Evolutionary conservation across 2,329 filamentous ascomycete genomes (phyloP), one percentile per base, ranked within the genome.

Genomic region (Ophiosphaerella herpotricha): DNA sequence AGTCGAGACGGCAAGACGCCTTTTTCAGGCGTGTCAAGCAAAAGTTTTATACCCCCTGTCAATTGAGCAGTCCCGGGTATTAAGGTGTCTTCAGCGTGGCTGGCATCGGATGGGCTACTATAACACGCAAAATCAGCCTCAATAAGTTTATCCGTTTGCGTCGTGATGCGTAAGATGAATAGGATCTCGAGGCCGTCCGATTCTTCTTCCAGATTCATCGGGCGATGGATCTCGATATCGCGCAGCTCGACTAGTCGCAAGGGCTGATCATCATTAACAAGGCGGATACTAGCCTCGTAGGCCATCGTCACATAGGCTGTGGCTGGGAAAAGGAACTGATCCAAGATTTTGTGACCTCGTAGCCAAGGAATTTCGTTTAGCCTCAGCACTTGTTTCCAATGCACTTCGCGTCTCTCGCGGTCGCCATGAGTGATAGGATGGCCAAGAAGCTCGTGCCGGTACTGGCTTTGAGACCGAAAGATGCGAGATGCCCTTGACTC

Each of bases 251-350:
- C 13, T 5, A 21, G 18, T 21, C 18, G 18, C 18, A 21, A 21
- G 18, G 18, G 18, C 18, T 21, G 18, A 21, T 21, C 18, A 4
- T 7, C 2, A 7, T 16, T 35, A 29, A 29, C 26, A 12, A 41
- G 13, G 18, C 7, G 12, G 4, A 33, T 40, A 4, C 24, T 24
- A 18, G 64, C 63, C 37, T 68, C 63, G 2, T 64, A n/a, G 1
- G 71, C 74, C 61, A 78, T 76, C 4, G 68, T 61, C 0, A 80
- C 49, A 47, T 77, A 80, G 0, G 70, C 78, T 1, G 78, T 74
- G 1, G 60, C 74, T 0, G 80, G 80, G 33, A 78, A 79, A 1
- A 81, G 58, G 1, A 74, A 60, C 7, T 75, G 64, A 1, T 54
- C 55, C 33, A 64, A 57, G 1, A 68, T 16, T 2, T 48, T 9